A percentile compares a stretch with the other conserved stretches of the same genome.
These are phyloP conservation scores for Centaurea solstitialis DNA, from an alignment of 129 eudicot species.

Conservation along the genomic window DNA sequence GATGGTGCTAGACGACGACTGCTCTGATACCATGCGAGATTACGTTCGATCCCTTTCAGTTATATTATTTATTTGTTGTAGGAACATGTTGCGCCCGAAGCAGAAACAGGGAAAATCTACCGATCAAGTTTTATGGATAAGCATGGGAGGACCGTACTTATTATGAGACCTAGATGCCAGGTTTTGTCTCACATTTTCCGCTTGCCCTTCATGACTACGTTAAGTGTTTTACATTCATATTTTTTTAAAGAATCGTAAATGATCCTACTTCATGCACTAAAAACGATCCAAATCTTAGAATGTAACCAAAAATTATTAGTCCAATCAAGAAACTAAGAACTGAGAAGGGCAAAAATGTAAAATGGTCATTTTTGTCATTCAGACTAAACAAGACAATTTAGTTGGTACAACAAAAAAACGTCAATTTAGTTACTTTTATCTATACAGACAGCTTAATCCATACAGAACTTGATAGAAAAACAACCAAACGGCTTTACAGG, in stretches of 20 bases:
- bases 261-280: not conserved
- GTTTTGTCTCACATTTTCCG: slow-evolving; percentile 38
- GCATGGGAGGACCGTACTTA: slow-evolving; percentile 79
- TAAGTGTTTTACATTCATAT: not conserved
- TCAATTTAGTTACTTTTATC: too few species aligned
- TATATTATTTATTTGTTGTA: slow-evolving; percentile 26
- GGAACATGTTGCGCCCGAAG: slow-evolving; percentile 81
- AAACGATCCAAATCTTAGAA: not conserved
- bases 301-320: not conserved
- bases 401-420: not conserved
- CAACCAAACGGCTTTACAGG: not conserved
- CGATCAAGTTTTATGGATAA: slow-evolving; percentile 70
- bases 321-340: not conserved
- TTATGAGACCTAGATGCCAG: slow-evolving; percentile 95
- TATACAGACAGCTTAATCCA: not conserved
- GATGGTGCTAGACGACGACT: not conserved
- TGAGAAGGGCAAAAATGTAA: not conserved
- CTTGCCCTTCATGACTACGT: not conserved
- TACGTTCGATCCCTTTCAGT: not conserved
- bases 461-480: not conserved
- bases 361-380: not conserved
- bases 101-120: slow-evolving; percentile 88
- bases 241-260: not conserved
- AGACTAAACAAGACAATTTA: not conserved
- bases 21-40: not conserved